Conservation (phyloP, 768 basidiomycete species). For the Sporobolomyces phaffii region DNA sequence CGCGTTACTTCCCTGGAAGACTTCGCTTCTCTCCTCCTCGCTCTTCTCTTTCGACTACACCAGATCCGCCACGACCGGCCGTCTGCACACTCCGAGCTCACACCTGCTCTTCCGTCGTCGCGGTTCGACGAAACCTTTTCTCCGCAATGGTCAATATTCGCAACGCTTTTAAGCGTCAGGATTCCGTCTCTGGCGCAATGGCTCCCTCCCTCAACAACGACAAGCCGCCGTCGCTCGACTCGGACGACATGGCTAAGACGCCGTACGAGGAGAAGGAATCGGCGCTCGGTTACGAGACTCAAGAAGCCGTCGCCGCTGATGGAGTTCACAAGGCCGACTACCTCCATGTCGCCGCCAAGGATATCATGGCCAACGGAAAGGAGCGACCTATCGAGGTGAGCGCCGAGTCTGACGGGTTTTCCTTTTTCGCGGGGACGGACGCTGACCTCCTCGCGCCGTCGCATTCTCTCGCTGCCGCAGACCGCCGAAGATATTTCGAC, state of each 20-base stretch:
- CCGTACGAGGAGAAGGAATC: slow-evolving; percentile 28
- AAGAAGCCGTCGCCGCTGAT: slow-evolving; percentile 5
- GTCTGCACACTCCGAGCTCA: too few relatives aligned
- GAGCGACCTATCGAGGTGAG: slow-evolving; percentile 30
- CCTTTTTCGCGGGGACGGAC: too few relatives aligned
- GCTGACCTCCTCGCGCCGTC: too few relatives aligned
- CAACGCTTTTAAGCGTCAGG: slow-evolving; percentile 31
- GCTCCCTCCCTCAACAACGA: slow-evolving; percentile 16
- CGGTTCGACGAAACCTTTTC: neutral
- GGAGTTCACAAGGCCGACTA: neutral
- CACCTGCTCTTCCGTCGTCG: too few relatives aligned
- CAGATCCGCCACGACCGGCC: too few relatives aligned
- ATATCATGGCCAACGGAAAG: slow-evolving; percentile 16
- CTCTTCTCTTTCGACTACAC: neutral
- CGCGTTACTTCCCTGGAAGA: too few relatives aligned
- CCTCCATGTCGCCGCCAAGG: slow-evolving; percentile 4
- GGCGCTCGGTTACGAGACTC: neutral
- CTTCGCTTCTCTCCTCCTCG: neutral
- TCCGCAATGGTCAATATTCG: slow-evolving; percentile 19
- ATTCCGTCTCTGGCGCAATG: slow-evolving; percentile 5
- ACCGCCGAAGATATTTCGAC: slow-evolving; percentile 9
- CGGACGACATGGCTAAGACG: neutral
- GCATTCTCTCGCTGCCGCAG: neutral
- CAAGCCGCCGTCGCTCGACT: slow-evolving; percentile 4
- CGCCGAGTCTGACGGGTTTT: neutral